Conservation (phyloP, 345 rosid species). For the Salix koriyanagi region DNA sequence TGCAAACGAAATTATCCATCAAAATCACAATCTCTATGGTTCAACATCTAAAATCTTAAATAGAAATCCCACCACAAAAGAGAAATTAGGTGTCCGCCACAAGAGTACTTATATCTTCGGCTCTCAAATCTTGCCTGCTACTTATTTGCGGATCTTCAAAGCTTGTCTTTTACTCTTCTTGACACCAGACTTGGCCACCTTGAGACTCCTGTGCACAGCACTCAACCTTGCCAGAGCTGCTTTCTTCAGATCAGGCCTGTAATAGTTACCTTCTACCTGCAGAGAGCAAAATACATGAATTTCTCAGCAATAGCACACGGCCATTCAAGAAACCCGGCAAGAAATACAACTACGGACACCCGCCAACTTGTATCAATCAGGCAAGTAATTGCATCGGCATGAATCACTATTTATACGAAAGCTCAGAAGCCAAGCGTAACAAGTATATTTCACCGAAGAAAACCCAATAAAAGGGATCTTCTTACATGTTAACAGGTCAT, state of each 20-base stretch:
- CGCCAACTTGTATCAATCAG: neutral
- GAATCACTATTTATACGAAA: neutral
- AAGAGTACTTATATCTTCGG: neutral
- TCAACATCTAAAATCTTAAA: neutral
- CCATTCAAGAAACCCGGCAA: neutral
- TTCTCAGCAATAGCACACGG: neutral
- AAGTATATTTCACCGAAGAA: conserved; percentile 38
- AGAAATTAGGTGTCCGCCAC: neutral
- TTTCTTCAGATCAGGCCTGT: conserved; percentile 83
- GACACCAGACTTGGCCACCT: conserved; percentile 80
- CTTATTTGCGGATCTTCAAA: conserved; percentile 9
- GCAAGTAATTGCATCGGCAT: neutral
- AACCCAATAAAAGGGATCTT: conserved; percentile 23
- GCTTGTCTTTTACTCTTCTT: conserved; percentile 91
- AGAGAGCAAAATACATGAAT: neutral
- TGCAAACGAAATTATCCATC: neutral
- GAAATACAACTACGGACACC: neutral
- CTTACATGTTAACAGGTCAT: conserved; percentile 49
- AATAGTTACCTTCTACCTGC: conserved; percentile 78
- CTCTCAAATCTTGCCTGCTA: neutral
- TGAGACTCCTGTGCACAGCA: conserved; percentile 69
- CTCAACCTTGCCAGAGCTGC: conserved; percentile 91
- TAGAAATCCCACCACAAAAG: neutral
- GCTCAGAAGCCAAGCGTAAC: conserved; percentile 67
- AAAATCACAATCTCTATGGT: neutral